Conservation (phyloP, 1,284 basidiomycete genomes). For the Fomitiporia mediterranea region DNA sequence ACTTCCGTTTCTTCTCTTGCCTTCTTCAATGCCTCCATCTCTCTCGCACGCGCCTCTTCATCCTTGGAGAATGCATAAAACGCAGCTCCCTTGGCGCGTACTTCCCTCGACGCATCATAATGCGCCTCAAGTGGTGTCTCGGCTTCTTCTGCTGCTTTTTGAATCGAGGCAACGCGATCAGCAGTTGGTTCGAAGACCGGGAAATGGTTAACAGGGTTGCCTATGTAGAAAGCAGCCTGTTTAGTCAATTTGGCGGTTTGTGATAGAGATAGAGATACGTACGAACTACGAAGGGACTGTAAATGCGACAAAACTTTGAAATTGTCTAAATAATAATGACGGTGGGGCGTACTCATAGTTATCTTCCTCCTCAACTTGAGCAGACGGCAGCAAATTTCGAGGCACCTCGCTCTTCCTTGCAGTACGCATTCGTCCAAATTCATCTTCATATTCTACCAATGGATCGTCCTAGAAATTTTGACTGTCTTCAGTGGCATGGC, state of each 20-base stretch:
- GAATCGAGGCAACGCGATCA: slow-evolving; percentile 73
- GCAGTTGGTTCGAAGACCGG: slow-evolving; percentile 83
- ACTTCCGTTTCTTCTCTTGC: slow-evolving; percentile 69
- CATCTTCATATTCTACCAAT: slow-evolving; percentile 80
- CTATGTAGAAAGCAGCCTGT: slow-evolving; percentile 39
- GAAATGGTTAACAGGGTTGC: slow-evolving; percentile 75
- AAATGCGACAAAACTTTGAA: slow-evolving; percentile 38
- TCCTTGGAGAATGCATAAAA: slow-evolving; percentile 87
- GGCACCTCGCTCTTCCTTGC: slow-evolving; percentile 75
- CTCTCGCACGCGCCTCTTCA: slow-evolving; percentile 63
- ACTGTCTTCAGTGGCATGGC: too few species aligned
- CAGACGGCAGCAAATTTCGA: slow-evolving; percentile 46
- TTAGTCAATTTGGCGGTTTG: too few species aligned
- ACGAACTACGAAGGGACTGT: slow-evolving; percentile 54
- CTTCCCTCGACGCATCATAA: slow-evolving; percentile 80
- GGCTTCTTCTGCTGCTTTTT: slow-evolving; percentile 69
- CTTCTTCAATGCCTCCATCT: slow-evolving; percentile 75
- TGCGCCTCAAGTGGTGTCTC: slow-evolving; percentile 69
- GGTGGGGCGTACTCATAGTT: slow-evolving; percentile 44
- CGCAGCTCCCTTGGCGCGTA: slow-evolving; percentile 83
- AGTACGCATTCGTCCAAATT: slow-evolving; percentile 74
- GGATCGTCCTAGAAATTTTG: slow-evolving; percentile 53
- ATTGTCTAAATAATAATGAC: neutral
- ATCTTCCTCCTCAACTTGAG: slow-evolving; percentile 30
- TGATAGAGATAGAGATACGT: too few species aligned